phyloP scores from a whole-genome alignment of 768 basidiomycete genomes.

The Termitomyces sp. region DNA sequence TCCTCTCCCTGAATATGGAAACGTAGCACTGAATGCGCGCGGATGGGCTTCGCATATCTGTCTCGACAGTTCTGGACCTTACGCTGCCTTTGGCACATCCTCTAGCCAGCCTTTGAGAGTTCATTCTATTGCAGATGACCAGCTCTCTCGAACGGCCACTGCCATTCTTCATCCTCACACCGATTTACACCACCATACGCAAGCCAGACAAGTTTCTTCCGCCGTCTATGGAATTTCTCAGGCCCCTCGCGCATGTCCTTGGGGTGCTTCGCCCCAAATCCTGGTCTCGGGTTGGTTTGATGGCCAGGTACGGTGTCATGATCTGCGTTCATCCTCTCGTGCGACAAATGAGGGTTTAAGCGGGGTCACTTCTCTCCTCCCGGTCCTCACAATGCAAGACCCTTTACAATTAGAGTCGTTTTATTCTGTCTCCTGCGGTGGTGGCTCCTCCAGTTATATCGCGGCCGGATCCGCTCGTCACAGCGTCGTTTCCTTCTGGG shows the following conservation, averaged over 20 bases:
- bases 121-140: constrained; percentile 43
- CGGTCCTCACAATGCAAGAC: constrained; percentile 58
- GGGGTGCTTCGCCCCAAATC: constrained; percentile 67
- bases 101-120: constrained; percentile 55
- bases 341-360: constrained; percentile 6
- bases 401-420: constrained; percentile 69
- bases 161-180: constrained; percentile 39
- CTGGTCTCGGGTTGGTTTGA: constrained; percentile 83
- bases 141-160: constrained; percentile 41
- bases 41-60: constrained; percentile 64
- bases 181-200: constrained; percentile 11
- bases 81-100: constrained; percentile 63
- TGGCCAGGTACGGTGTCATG: constrained; percentile 66
- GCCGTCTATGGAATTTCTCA: constrained; percentile 72
- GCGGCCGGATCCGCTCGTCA: constrained; percentile 76
- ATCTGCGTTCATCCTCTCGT: constrained; percentile 52
- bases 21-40: constrained; percentile 42
- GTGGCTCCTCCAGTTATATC: constrained; percentile 58
- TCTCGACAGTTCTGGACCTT: constrained; percentile 44
- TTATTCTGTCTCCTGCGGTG: constrained; percentile 72
- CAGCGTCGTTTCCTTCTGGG: constrained; percentile 78
- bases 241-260: constrained; percentile 55
- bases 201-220: constrained; percentile 25
- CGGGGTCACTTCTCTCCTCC: constrained; percentile 35
- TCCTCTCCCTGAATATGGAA: constrained; percentile 16